phyloP scores from a whole-genome alignment of 2,329 filamentous ascomycete genomes.

The Talaromyces islandicus region DNA sequence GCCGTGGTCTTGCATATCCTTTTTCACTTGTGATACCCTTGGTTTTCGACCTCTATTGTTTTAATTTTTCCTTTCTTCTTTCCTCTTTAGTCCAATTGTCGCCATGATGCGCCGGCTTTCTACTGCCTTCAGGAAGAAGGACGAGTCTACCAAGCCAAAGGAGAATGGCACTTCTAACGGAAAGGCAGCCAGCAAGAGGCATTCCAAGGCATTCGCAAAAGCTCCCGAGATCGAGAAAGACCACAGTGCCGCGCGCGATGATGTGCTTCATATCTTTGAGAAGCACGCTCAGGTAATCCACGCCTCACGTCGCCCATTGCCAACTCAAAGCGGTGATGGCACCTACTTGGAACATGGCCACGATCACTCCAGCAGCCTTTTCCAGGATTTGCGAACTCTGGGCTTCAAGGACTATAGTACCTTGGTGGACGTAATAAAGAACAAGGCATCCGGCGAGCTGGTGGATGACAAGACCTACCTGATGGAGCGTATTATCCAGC shows the following conservation, averaged over 20 bases:
- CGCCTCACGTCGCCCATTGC: slow-evolving; percentile 56
- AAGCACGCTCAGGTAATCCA: slow-evolving; percentile 44
- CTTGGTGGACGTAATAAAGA: slow-evolving; percentile 54
- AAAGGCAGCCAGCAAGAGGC: slow-evolving; percentile 20
- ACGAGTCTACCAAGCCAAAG: slow-evolving; percentile 24
- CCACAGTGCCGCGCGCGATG: slow-evolving; percentile 30
- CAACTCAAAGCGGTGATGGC: slow-evolving; percentile 59
- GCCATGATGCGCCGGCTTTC: slow-evolving; percentile 31
- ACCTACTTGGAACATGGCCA: slow-evolving; percentile 45
- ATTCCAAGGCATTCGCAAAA: slow-evolving; percentile 24
- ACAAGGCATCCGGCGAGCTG: slow-evolving; percentile 58
- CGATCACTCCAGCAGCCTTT: slow-evolving; percentile 47
- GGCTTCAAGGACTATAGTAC: slow-evolving; percentile 56
- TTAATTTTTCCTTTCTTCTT: too few species aligned
- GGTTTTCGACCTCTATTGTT: slow-evolving; percentile 4
- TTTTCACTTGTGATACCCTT: slow-evolving; percentile 4
- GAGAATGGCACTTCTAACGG: slow-evolving; percentile 17
- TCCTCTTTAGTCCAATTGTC: background rate
- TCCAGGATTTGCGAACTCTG: slow-evolving; percentile 54
- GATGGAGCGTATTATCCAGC: slow-evolving; percentile 65
- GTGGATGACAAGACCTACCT: slow-evolving; percentile 71
- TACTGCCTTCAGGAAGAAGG: slow-evolving; percentile 34
- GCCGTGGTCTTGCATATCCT: background rate
- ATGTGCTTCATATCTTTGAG: slow-evolving; percentile 37
- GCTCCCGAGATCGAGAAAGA: slow-evolving; percentile 15